Base-by-base conservation (phyloP, 179 eudicot species). In the Beta lomatogona region DNA sequence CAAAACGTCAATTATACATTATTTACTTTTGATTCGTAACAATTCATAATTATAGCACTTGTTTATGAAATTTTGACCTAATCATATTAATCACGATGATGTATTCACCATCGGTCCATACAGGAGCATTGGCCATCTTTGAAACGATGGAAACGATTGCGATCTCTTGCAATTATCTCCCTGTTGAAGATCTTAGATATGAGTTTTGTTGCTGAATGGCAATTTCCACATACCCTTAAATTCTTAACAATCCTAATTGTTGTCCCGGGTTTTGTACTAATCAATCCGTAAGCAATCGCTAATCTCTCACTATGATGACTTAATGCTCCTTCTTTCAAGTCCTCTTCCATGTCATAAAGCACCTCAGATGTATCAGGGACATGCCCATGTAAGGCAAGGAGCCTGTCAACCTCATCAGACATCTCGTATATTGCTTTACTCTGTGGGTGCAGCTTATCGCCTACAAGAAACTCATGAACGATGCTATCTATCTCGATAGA, bases 391-490 rank as follows among this genome's bases (percentile, higher is more conserved):
- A 31, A 19, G 45, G 81, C 85, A 66, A 92, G 70, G 55, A 86
- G 86, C 82, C 53, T 81, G 57, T 86, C 90, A 10, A 88, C 77
- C 73, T 91, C 97, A 74, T 89, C 90, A 65, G 89, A 82, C 97
- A 86, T 92, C 74, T 81, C 75, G 65, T 92, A 91, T 65, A 92
- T 91, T 31, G 88, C 82, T 21, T 83, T 57, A 31, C 86, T 84
- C 78, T 80, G 82, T 36, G 92, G 91, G 77, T 91, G 97, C 41
- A 90, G 54, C 78, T 85, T 87, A 79, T 92, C 97, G 25, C 91
- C 86, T 0, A 86, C 92, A 18, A 92, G 78, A 82, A 92, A 92
- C 86, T 91, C 97, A 41, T 92, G 94, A 36, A 88, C 92, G 22
- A 86, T 78, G 67, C 89, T 85, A 78, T 87, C 84, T 5, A 92